phyloP scores from a whole-genome alignment of 2,329 filamentous ascomycete species.

The Trichoderma cornu-damae region DNA sequence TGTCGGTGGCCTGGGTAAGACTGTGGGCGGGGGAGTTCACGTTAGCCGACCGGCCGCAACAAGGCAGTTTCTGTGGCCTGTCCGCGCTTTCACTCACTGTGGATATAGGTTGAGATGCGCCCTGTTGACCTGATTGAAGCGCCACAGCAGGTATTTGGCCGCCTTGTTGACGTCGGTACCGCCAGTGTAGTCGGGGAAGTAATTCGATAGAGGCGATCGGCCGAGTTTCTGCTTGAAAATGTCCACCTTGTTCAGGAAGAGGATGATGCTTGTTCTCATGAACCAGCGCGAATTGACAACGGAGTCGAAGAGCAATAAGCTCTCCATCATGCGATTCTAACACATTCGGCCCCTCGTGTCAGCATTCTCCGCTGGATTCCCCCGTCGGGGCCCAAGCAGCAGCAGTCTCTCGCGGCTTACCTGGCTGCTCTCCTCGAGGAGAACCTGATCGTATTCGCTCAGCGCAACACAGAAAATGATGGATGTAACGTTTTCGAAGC shows the following conservation, averaged over 20 bases:
- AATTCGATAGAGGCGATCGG: slow-evolving; percentile 84
- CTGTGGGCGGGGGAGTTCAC: slow-evolving; percentile 20
- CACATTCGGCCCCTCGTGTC: slow-evolving; percentile 10
- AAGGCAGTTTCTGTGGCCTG: neutral
- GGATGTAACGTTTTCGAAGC: slow-evolving; percentile 98
- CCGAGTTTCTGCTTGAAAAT: slow-evolving; percentile 93
- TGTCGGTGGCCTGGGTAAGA: slow-evolving; percentile 96
- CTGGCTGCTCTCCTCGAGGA: slow-evolving; percentile 95
- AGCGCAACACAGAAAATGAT: slow-evolving; percentile 99
- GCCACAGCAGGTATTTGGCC: slow-evolving; percentile 95
- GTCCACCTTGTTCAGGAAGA: slow-evolving; percentile 98
- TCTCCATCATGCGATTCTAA: slow-evolving; percentile 99
- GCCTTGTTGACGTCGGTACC: slow-evolving; percentile 97
- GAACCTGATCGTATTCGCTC: slow-evolving; percentile 96
- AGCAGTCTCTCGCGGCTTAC: slow-evolving; percentile 46
- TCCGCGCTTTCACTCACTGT: slow-evolving; percentile 59
- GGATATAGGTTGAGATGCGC: slow-evolving; percentile 95
- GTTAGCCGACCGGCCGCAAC: neutral
- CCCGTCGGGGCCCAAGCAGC: neutral
- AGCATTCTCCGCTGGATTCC: neutral
- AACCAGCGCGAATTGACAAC: slow-evolving; percentile 99
- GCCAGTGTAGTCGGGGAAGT: slow-evolving; percentile 96
- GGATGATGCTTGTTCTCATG: slow-evolving; percentile 96
- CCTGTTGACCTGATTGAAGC: slow-evolving; percentile 97
- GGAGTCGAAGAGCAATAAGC: slow-evolving; percentile 90